Conservation (phyloP, 2,329 filamentous ascomycete species). For the Monilinia fructigena region DNA sequence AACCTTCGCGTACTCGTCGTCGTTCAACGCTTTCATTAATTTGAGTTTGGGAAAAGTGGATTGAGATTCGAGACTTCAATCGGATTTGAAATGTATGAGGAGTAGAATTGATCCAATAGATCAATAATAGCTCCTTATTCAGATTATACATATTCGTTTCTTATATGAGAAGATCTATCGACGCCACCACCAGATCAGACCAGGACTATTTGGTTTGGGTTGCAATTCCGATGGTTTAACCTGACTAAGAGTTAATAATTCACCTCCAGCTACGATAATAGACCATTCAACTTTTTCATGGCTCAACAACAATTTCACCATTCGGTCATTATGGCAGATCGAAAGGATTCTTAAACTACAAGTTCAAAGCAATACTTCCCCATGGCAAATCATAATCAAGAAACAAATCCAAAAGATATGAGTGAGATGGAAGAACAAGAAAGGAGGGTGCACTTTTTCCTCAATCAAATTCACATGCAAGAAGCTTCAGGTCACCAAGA, state of each 20-base stretch:
- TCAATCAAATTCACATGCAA: not conserved
- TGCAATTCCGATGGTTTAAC: too few relatives aligned
- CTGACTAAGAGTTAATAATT: not conserved
- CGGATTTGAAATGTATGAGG: not conserved
- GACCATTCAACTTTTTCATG: not conserved
- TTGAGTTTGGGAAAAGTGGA: constrained; percentile 9
- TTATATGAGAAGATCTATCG: not conserved
- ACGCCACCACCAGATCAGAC: too few relatives aligned
- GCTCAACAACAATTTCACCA: not conserved
- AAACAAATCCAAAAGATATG: not conserved
- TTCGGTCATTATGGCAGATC: not conserved
- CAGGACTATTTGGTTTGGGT: not conserved
- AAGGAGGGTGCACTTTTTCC: not conserved
- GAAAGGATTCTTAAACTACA: not conserved
- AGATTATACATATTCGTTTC: not conserved
- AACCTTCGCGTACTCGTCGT: not conserved
- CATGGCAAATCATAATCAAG: not conserved
- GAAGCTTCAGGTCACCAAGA: not conserved
- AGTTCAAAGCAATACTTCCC: too few relatives aligned
- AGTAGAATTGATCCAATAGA: too few relatives aligned
- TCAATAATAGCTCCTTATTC: not conserved
- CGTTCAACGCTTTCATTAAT: constrained; percentile 5
- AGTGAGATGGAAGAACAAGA: not conserved
- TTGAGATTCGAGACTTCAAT: not conserved
- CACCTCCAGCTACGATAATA: not conserved